Percentiles rank a stretch among this genome's conserved stretches.
phyloP scores from a whole-genome alignment of 495 filamentous ascomycete species.

The Rhypophila decipiens region DNA sequence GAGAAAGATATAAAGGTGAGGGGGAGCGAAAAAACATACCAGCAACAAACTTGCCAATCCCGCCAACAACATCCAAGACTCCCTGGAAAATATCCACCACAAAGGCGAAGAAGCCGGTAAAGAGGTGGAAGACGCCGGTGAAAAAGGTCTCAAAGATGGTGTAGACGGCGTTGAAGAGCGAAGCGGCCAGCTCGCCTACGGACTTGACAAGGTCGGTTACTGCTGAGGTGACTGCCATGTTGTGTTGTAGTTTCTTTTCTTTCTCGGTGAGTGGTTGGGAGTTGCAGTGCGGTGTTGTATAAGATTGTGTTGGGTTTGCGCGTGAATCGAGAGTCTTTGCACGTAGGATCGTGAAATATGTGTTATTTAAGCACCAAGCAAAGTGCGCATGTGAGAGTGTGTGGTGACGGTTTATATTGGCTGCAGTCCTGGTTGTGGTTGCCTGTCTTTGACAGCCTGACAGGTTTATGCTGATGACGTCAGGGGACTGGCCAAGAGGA shows the following conservation, averaged over 20 bases:
- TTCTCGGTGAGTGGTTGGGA: too few species aligned
- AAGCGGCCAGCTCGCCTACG: slow-evolving; percentile 25
- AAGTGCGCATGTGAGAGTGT: too few species aligned
- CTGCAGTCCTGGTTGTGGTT: too few species aligned
- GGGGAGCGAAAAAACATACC: slow-evolving; percentile 15
- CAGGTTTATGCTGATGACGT: too few species aligned
- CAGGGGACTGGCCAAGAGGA: too few species aligned
- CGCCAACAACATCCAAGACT: slow-evolving; percentile 24
- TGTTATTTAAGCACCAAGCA: too few species aligned
- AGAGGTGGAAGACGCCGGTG: slow-evolving; percentile 16
- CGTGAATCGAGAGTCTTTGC: too few species aligned
- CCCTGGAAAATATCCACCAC: slow-evolving; percentile 20
- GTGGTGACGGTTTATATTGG: too few species aligned
- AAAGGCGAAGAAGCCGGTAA: slow-evolving; percentile 23
- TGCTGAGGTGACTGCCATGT: slow-evolving; percentile 27
- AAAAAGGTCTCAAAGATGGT: slow-evolving; percentile 23
- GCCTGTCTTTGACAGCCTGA: too few species aligned
- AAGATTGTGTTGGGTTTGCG: not conserved
- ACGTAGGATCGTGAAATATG: too few species aligned
- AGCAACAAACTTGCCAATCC: slow-evolving; percentile 26
- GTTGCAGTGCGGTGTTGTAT: not conserved
- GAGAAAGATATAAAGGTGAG: not conserved
- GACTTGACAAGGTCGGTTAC: slow-evolving; percentile 26
- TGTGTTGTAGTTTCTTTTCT: slow-evolving; percentile 2
- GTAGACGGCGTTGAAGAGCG: slow-evolving; percentile 21